These are phyloP conservation scores for Boletus pseudo-olivaceus DNA, from an alignment of 768 basidiomycete species.

Conservation along the genomic window DNA sequence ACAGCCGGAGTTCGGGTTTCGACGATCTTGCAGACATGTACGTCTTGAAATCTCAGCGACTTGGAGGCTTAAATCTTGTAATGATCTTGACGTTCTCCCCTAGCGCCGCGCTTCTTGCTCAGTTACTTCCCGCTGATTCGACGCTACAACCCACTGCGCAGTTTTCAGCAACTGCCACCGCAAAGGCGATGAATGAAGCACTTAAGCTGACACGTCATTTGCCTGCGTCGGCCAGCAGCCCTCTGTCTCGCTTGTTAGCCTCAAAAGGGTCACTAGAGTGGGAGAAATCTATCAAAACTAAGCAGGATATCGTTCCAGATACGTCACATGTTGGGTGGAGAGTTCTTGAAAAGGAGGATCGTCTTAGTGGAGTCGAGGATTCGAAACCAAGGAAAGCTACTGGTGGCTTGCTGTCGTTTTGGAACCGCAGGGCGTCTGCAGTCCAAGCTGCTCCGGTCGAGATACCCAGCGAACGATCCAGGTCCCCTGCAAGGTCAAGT, in stretches of 20 bases:
- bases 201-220: conserved; percentile 63
- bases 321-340: conserved; percentile 68
- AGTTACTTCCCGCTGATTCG: conserved; percentile 49
- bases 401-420: conserved; percentile 70
- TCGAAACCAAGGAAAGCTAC: conserved; percentile 46
- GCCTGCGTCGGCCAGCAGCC: conserved; percentile 52
- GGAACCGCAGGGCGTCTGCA: conserved; percentile 44
- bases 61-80: not conserved
- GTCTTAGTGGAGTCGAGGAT: conserved; percentile 29
- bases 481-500: conserved; percentile 30
- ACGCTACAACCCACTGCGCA: conserved; percentile 46
- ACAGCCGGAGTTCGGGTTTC: conserved; percentile 40
- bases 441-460: conserved; percentile 21
- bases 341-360: conserved; percentile 55
- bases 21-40: conserved; percentile 59
- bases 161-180: conserved; percentile 54
- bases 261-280: conserved; percentile 75
- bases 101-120: conserved; percentile 41
- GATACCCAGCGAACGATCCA: conserved; percentile 15
- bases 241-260: conserved; percentile 64
- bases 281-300: conserved; percentile 63
- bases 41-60: conserved; percentile 26
- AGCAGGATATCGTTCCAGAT: conserved; percentile 46
- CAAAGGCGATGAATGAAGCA: conserved; percentile 57
- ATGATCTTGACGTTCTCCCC: not conserved